Evolutionary conservation across 2,329 filamentous ascomycete genomes (phyloP), one percentile per base, ranked within the genome.

Genomic region (Neonectria hederae): DNA sequence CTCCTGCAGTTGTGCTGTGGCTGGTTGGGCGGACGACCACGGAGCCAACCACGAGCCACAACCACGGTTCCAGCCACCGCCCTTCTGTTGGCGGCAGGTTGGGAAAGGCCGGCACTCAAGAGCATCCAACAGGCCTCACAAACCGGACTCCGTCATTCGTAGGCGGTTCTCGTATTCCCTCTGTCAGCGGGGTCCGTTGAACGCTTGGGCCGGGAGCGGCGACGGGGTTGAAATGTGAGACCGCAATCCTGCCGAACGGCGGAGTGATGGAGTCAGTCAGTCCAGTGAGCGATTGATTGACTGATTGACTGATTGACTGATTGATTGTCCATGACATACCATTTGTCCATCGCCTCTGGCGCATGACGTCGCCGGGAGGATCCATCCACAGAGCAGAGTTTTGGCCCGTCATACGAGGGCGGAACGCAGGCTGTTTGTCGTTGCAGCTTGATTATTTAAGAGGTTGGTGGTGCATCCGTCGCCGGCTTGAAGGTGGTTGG

Each of bases 401-500:
- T 46, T 43, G 60, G 42, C 40, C 48, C 49, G 52, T 64, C 28
- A 53, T 52, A 42, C 38, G 40, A 55, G 55, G 57, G 60, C 17
- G n/a, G 46, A 11, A 30, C n/a, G 46, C 17, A 22, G 10, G 26
- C 13, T 32, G 48, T 62, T 56, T 62, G 66, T 62, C 65, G 38
- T 63, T 67, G 38, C 65, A 62, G 59, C 53, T 66, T 68, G 51
- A 65, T 63, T 62, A 65, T 64, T 68, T 65, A 69, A 67, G 67
- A 68, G 70, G 67, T 60, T 71, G 70, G 70, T 49, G 59, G 54
- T 42, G 60, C 55, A 62, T 68, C 35, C 35, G 35, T 7, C 40
- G 45, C 13, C 26, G 26, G 54, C 22, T 51, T 21, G 54, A 53
- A 45, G 40, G 70, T 61, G 70, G 70, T 67, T 72, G 70, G 68